These are phyloP conservation scores for Rhizopus delemar DNA, from an alignment of 371 early-diverging fungal species.

Conservation along the genomic window DNA sequence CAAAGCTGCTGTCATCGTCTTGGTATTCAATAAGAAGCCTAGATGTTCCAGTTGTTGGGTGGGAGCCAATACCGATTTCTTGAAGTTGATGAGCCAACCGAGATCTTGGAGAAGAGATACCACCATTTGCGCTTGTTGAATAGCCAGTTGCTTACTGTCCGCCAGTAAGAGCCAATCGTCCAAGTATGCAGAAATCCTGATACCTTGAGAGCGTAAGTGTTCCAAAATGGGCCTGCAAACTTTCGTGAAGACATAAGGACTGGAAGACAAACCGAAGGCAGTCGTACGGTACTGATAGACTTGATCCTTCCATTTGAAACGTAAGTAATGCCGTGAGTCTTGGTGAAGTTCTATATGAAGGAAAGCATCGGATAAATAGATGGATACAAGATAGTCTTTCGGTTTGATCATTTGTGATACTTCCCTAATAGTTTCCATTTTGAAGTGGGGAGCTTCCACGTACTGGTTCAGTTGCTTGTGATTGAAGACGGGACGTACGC, in stretches of 20 bases:
- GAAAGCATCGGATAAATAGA: conserved; percentile 22
- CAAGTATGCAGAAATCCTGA: conserved; percentile 16
- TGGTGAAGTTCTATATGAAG: conserved; percentile 24
- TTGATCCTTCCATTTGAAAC: conserved; percentile 43
- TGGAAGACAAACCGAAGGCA: conserved; percentile 51
- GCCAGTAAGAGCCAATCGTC: conserved; percentile 18
- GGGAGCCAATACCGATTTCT: conserved; percentile 15
- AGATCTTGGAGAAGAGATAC: conserved; percentile 4
- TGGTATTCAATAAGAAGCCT: conserved; percentile 13
- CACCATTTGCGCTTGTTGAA: neutral
- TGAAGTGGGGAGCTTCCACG: conserved; percentile 29
- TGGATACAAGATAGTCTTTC: conserved; percentile 18
- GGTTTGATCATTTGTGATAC: conserved; percentile 11
- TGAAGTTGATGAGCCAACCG: conserved; percentile 6
- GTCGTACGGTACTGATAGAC: conserved; percentile 49
- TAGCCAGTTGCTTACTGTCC: conserved; percentile 1
- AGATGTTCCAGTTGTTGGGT: conserved; percentile 21
- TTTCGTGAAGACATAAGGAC: conserved; percentile 48
- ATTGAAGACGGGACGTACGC: conserved; percentile 31
- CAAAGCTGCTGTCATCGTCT: conserved; percentile 2
- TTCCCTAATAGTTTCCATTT: conserved; percentile 32
- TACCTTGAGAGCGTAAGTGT: conserved; percentile 26
- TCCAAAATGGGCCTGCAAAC: conserved; percentile 28
- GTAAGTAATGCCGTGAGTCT: conserved; percentile 30
- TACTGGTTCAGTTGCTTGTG: conserved; percentile 24